Percentiles rank a stretch among this genome's conserved stretches.
Conservation (phyloP, 1,139 yeast species). For the Saccharomyces pastorianus region DNA sequence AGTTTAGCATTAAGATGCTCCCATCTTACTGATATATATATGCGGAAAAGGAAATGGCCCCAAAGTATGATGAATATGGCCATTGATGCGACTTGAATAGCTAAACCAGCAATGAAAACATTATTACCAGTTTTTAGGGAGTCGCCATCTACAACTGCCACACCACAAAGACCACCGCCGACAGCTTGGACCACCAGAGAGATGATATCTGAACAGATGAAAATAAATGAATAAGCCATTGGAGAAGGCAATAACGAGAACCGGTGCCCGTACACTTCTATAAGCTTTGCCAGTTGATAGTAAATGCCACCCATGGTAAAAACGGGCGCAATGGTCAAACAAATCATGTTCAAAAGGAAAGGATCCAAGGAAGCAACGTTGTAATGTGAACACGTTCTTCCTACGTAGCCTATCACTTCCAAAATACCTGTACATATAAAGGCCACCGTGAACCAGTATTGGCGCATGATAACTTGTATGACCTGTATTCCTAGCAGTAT, state of each 20-base stretch:
- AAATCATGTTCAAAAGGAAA: slow-evolving; percentile 58
- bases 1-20: slow-evolving; percentile 16
- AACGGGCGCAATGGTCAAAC: slow-evolving; percentile 78
- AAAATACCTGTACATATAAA: slow-evolving; percentile 53
- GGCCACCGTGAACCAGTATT: slow-evolving; percentile 67
- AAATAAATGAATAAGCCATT: slow-evolving; percentile 63
- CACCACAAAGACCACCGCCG: slow-evolving; percentile 70
- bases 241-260: slow-evolving; percentile 57
- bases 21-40: slow-evolving; percentile 36
- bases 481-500: slow-evolving; percentile 37
- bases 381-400: slow-evolving; percentile 44
- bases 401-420: slow-evolving; percentile 67
- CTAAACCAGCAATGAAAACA: slow-evolving; percentile 76
- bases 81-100: slow-evolving; percentile 72
- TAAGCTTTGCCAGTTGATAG: slow-evolving; percentile 63
- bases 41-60: slow-evolving; percentile 43
- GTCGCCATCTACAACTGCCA: slow-evolving; percentile 34
- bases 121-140: slow-evolving; percentile 51
- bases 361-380: slow-evolving; percentile 35
- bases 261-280: slow-evolving; percentile 58
- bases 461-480: slow-evolving; percentile 42
- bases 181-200: slow-evolving; percentile 70
- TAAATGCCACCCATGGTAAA: slow-evolving; percentile 86
- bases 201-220: slow-evolving; percentile 57
- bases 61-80: slow-evolving; percentile 51